Conservation (phyloP, 345 rosid species). For the Stellera chamaejasme region DNA sequence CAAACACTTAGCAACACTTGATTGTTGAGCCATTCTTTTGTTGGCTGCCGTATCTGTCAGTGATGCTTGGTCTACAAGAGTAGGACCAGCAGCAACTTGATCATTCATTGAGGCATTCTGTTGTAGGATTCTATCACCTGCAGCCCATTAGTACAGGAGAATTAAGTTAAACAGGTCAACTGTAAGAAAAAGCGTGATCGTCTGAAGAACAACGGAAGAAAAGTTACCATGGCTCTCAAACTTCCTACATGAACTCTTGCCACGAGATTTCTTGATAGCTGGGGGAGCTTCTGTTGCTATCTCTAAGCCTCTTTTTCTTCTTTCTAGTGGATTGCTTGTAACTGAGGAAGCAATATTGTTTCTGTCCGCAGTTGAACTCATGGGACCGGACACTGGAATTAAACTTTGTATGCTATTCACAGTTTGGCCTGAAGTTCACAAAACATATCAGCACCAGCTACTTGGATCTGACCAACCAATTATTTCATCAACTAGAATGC, state of each 20-base stretch:
- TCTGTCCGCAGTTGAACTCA: slow-evolving; percentile 18
- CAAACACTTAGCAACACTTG: slow-evolving; percentile 64
- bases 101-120: slow-evolving; percentile 12
- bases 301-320: slow-evolving; percentile 41
- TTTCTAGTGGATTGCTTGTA: slow-evolving; percentile 22
- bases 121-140: slow-evolving; percentile 11
- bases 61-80: slow-evolving; percentile 18
- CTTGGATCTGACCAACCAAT: no score
- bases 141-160: not conserved
- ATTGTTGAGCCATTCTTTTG: slow-evolving; percentile 22
- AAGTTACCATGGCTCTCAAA: slow-evolving; percentile 34
- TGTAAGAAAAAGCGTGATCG: not conserved
- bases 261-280: slow-evolving; percentile 38
- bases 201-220: not conserved
- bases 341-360: slow-evolving; percentile 21
- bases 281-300: slow-evolving; percentile 25
- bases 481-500: no score
- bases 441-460: no score
- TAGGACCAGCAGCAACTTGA: slow-evolving; percentile 16
- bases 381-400: slow-evolving; percentile 27
- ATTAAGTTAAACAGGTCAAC: not conserved
- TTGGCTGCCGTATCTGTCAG: slow-evolving; percentile 7
- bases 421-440: slow-evolving; percentile 23
- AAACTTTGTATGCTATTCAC: slow-evolving; percentile 25
- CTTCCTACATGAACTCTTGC: slow-evolving; percentile 19